phyloP scores from a whole-genome alignment of 2,329 filamentous ascomycete genomes.

The Emydomyces testavorans region DNA sequence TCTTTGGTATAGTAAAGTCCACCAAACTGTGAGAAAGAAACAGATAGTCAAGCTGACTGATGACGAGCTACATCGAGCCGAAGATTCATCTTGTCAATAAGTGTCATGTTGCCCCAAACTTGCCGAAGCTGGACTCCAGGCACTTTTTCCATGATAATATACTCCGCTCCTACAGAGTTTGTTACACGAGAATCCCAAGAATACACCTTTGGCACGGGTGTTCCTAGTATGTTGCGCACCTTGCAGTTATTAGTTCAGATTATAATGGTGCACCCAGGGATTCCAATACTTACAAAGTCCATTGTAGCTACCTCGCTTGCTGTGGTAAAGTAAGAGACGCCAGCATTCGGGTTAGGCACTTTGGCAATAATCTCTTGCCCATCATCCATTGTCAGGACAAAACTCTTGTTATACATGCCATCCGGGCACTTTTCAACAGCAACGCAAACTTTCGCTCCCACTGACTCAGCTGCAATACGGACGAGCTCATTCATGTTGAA shows the following conservation, averaged over 20 bases:
- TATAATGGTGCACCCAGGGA: neutral
- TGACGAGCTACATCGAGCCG: slow-evolving; percentile 4
- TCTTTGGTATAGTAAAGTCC: slow-evolving; percentile 11
- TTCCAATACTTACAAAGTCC: slow-evolving; percentile 8
- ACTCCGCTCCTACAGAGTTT: slow-evolving; percentile 16
- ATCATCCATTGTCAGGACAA: slow-evolving; percentile 6
- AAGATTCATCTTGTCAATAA: slow-evolving; percentile 11
- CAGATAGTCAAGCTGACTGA: slow-evolving; percentile 5
- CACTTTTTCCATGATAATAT: slow-evolving; percentile 20
- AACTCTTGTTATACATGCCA: neutral
- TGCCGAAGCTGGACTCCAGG: slow-evolving; percentile 18
- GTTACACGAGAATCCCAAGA: slow-evolving; percentile 13
- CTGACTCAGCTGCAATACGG: slow-evolving; percentile 22
- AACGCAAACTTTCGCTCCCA: slow-evolving; percentile 23
- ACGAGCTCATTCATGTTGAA: slow-evolving; percentile 30
- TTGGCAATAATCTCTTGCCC: slow-evolving; percentile 7
- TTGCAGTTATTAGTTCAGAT: neutral
- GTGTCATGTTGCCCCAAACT: slow-evolving; percentile 20
- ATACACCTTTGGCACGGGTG: slow-evolving; percentile 15
- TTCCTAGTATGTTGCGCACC: slow-evolving; percentile 9
- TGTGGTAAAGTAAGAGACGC: neutral
- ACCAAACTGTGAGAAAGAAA: slow-evolving; percentile 6
- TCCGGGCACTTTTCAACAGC: slow-evolving; percentile 16
- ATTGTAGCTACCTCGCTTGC: slow-evolving; percentile 18
- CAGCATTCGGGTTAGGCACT: neutral